These are phyloP conservation scores for Acanthamoeba royreba DNA, from an alignment of 208 protist genomes.

Conservation along the genomic window DNA sequence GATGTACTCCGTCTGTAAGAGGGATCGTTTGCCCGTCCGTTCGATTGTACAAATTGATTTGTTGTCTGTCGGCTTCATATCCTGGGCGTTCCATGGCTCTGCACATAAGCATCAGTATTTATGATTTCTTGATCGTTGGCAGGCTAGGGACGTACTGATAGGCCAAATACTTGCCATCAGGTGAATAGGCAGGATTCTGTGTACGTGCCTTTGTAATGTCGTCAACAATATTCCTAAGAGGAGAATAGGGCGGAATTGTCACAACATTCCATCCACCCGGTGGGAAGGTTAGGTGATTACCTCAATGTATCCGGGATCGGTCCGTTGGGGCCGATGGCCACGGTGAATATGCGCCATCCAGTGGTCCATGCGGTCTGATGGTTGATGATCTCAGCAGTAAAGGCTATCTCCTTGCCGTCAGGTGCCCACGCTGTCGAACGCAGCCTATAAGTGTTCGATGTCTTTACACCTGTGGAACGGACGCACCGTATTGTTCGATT, in stretches of 20 bases:
- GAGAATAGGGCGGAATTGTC: no score
- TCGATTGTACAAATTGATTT: slow-evolving; percentile 33
- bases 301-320: background rate
- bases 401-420: slow-evolving; percentile 43
- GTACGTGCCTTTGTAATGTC: slow-evolving; percentile 17
- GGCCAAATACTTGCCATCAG: background rate
- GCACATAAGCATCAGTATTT: background rate
- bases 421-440: background rate
- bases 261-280: no score
- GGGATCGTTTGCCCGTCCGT: background rate
- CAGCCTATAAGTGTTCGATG: background rate
- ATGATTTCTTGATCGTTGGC: background rate
- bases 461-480: background rate
- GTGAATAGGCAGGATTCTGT: slow-evolving; percentile 48
- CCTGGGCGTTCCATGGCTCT: slow-evolving; percentile 48
- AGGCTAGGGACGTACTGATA: slow-evolving; percentile 14
- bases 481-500: slow-evolving; percentile 34
- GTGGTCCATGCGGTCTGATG: slow-evolving; percentile 34
- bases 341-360: slow-evolving; percentile 41
- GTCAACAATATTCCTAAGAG: background rate
- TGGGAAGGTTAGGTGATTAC: background rate
- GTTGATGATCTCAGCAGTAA: slow-evolving; percentile 36
- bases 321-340: background rate
- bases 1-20: background rate
- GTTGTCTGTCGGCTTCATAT: slow-evolving; percentile 29